Base-by-base conservation (phyloP, 106 monocot species). In the Acorus gramineus region DNA sequence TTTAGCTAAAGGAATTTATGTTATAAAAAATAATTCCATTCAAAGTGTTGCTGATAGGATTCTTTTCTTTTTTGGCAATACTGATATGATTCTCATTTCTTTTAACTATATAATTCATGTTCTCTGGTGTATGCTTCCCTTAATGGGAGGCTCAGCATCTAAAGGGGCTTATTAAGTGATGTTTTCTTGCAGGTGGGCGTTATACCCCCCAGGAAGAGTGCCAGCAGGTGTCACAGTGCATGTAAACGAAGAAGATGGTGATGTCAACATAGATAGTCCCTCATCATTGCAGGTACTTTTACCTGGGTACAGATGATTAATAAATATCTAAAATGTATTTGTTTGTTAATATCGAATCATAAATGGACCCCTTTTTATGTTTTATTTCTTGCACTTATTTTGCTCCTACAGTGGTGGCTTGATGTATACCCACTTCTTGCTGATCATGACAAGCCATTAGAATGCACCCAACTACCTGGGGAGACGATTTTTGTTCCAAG, bases 401-500 rank as follows among this genome's bases (percentile, higher is more conserved):
- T 57, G 46, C 51, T 50, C 44, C 10, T 46, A 3, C 79, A 98
- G 96, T 98, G 96, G 91, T 98, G 96, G 96, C 88, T 98, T 61
- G 96, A 98, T 77, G 65, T 85, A 60, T 98, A 98, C 70, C 96
- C 96, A 71, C 80, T 81, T 59, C 96, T 98, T 72, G 77, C 82
- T 57, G 88, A 98, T 11, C 57, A 88, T 53, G 87, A 98, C 54
- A 98, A 98, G 60, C 96, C 96, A 63, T 49, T 92, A 57, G 96
- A 98, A 70, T 91, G 87, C 59, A 98, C 91, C 46, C 96, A 98
- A 73, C 59, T 83, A 2, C 85, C 96, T 8, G 96, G 96, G 58
- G 96, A 98, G 74, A 98, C 96, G 52, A 87, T 98, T 57, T 98
- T 81, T 81, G 91, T 98, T 69, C 96, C 96, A 42, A 98, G 88